Percentiles rank a stretch among this genome's conserved stretches.
phyloP scores from a whole-genome alignment of 108 stramenopile species.

The Nannochloropsis gaditana region DNA sequence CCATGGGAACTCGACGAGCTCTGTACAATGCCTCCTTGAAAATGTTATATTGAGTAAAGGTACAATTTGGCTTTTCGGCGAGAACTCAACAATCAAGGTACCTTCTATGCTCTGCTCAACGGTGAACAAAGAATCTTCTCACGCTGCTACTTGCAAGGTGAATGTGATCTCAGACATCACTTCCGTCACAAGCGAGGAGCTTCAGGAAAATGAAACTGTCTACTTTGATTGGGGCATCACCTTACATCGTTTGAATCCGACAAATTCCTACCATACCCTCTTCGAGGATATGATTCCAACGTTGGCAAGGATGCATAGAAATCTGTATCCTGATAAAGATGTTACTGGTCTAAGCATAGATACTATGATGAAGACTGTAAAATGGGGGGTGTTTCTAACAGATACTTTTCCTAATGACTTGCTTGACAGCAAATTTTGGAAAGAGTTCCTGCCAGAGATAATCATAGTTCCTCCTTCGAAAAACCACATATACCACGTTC shows the following conservation, averaged over 20 bases:
- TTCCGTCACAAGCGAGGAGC: neutral
- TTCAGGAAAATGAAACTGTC: neutral
- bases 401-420: too few relatives aligned
- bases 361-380: too few relatives aligned
- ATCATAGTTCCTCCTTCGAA: neutral
- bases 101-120: conserved; percentile 1
- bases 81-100: neutral
- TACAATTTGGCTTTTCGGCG: neutral
- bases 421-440: neutral
- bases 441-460: neutral
- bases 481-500: neutral
- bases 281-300: conserved; percentile 14
- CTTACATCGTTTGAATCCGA: neutral
- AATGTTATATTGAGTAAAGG: neutral
- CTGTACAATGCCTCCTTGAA: neutral
- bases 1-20: neutral
- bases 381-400: too few relatives aligned
- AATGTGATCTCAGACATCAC: neutral
- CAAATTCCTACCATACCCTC: neutral
- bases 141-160: neutral
- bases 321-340: neutral
- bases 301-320: neutral
- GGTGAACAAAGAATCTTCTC: neutral
- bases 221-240: neutral
- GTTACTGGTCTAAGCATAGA: neutral